These are phyloP conservation scores for Ramalina intermedia DNA, from an alignment of 495 filamentous ascomycete species.

Conservation along the genomic window DNA sequence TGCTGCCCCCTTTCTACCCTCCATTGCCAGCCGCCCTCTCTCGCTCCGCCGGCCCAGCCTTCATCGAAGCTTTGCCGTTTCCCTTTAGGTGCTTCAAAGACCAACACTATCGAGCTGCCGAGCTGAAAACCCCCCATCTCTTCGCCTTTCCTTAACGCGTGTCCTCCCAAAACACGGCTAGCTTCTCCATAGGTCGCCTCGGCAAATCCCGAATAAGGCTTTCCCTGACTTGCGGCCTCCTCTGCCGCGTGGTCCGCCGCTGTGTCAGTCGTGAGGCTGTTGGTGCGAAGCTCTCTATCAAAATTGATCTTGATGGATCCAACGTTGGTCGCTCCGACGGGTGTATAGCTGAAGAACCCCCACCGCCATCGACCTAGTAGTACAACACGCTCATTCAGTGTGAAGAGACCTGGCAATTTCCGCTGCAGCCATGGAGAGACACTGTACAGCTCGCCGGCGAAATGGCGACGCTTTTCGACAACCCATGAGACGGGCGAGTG, in stretches of 20 bases:
- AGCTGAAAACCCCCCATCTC: slow-evolving; percentile 98
- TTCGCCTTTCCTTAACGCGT: slow-evolving; percentile 72
- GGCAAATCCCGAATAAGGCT: slow-evolving; percentile 70
- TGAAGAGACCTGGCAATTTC: slow-evolving; percentile 85
- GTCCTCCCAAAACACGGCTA: slow-evolving; percentile 61
- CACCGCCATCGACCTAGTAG: slow-evolving; percentile 88
- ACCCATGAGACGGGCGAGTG: slow-evolving; percentile 93
- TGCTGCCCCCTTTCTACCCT: slow-evolving; percentile 68
- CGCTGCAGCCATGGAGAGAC: slow-evolving; percentile 90
- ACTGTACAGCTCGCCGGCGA: slow-evolving; percentile 88
- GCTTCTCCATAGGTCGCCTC: slow-evolving; percentile 81
- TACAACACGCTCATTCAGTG: slow-evolving; percentile 90
- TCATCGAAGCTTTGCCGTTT: slow-evolving; percentile 48
- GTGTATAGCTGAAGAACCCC: slow-evolving; percentile 93
- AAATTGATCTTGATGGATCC: slow-evolving; percentile 97
- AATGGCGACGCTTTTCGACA: slow-evolving; percentile 78
- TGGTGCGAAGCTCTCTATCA: slow-evolving; percentile 85
- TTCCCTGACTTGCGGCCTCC: slow-evolving; percentile 56
- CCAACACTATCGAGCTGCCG: slow-evolving; percentile 86
- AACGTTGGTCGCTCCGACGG: slow-evolving; percentile 97
- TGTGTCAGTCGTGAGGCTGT: slow-evolving; percentile 79
- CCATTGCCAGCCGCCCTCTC: slow-evolving; percentile 67
- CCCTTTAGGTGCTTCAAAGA: slow-evolving; percentile 84
- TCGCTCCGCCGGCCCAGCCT: slow-evolving; percentile 38
- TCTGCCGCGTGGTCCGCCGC: slow-evolving; percentile 70